Evolutionary conservation across 2,329 filamentous ascomycete genomes (phyloP).

Genomic region (Dothideomycetes sp.): DNA sequence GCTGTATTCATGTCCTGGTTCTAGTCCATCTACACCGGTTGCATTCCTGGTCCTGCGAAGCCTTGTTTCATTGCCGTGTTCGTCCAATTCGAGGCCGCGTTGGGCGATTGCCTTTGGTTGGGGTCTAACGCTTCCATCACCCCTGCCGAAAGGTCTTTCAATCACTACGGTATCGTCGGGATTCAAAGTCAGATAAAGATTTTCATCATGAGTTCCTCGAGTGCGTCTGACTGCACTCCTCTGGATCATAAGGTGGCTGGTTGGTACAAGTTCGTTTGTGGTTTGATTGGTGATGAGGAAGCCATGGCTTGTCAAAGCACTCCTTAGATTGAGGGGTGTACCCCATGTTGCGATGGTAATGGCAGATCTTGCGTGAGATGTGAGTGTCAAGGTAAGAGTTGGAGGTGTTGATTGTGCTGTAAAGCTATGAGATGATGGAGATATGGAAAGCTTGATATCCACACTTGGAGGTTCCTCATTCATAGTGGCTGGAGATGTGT

Average conservation of each 20-base stretch:
- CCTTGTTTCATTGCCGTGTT: neutral
- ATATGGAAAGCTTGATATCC: constrained; percentile 1
- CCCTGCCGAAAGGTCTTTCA: neutral
- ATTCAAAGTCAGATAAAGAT: neutral
- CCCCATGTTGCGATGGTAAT: neutral
- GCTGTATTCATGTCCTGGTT: neutral
- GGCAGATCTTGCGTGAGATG: neutral
- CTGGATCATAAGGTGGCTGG: neutral
- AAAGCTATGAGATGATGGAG: neutral
- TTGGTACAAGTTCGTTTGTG: neutral
- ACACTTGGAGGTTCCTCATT: too few relatives aligned
- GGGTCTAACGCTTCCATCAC: neutral
- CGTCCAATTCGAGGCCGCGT: neutral
- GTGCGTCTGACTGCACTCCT: neutral
- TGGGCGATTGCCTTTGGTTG: neutral
- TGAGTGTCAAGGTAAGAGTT: neutral
- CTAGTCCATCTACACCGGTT: constrained; percentile 2
- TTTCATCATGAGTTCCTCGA: neutral
- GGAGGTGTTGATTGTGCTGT: neutral
- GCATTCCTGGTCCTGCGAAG: neutral
- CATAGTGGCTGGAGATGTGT: too few relatives aligned
- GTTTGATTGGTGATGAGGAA: neutral
- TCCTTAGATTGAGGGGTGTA: neutral
- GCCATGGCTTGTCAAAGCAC: neutral
- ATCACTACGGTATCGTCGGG: neutral